Evolutionary conservation across 306 rosid genomes (phyloP), one percentile per base, ranked within the genome.

Genomic region (Quercus agrifolia): DNA sequence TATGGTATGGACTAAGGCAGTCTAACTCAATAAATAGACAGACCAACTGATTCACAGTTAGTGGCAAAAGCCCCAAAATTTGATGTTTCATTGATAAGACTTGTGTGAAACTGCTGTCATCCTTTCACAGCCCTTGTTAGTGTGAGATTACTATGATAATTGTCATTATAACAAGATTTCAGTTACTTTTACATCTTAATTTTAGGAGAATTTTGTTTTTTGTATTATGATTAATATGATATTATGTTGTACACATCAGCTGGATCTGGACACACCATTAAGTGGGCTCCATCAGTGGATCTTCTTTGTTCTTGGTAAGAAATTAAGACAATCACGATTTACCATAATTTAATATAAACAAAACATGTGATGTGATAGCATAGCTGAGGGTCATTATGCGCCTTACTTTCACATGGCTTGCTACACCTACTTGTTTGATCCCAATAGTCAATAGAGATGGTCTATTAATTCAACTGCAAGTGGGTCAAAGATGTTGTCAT

Each of bases 401-500:
- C 78, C 88, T 85, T 75, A 81, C 71, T 85, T 82, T 84, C 92
- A 87, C 92, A 83, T 92, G 92, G 80, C 82, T 78, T 85, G 84
- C 85, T 80, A 66, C 85, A 87, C 92, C 97, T 70, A 83, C 82
- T 85, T 83, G 74, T 78, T 81, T 84, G 83, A 78, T 87, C 81
- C 58, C 80, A 88, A 84, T 82, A 81, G 87, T 55, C 78, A 88
- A 84, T 82, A 81, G 87, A 71, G 97, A 92, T 88, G 84, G 93
- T 90, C 94, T 77, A 87, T 87, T 88, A 70, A 86, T 90, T 74
- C 85, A 94, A 90, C 96, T 88, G 87, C 93, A 81, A 83, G 90
- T 92, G 97, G 97, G 96, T 88, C 96, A 91, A 86, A 82, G 79
- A 78, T 58, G 80, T 57, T 85, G 83, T 83, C 86, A 78, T 30